phyloP scores from a whole-genome alignment of 257 asterid genomes.

The Petunia secreta region DNA sequence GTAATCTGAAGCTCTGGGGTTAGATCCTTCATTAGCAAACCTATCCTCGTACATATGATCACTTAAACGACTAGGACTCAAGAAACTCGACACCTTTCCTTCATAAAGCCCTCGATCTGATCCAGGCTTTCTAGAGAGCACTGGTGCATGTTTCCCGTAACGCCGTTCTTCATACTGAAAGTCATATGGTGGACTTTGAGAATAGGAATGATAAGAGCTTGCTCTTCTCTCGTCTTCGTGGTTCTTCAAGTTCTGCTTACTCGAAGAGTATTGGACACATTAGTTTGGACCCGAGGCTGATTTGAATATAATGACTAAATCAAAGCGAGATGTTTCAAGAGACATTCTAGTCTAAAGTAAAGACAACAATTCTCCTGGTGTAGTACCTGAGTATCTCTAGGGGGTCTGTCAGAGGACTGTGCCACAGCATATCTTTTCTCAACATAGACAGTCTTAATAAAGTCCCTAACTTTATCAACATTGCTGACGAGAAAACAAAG shows the following conservation, averaged over 20 bases:
- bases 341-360: conserved; percentile 23
- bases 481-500: conserved; percentile 59
- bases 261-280: conserved; percentile 32
- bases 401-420: conserved; percentile 69
- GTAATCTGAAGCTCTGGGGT: conserved; percentile 61
- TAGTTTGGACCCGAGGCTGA: conserved; percentile 35
- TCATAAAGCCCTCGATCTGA: conserved; percentile 88
- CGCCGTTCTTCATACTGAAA: conserved; percentile 94
- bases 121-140: conserved; percentile 80
- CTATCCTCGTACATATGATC: conserved; percentile 54
- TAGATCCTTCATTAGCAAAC: conserved; percentile 63
- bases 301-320: conserved; percentile 23
- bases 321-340: conserved; percentile 28
- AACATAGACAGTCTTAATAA: conserved; percentile 68
- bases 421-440: conserved; percentile 59
- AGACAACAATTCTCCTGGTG: conserved; percentile 31
- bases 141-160: conserved; percentile 73
- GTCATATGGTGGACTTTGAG: conserved; percentile 99
- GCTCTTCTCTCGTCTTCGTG: conserved; percentile 88
- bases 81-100: conserved; percentile 75
- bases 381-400: conserved; percentile 80
- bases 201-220: conserved; percentile 94
- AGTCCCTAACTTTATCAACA: conserved; percentile 74
- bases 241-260: conserved; percentile 64
- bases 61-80: conserved; percentile 70